Conservation (phyloP, 2,329 filamentous ascomycete genomes). For the Phoma sp. region DNA sequence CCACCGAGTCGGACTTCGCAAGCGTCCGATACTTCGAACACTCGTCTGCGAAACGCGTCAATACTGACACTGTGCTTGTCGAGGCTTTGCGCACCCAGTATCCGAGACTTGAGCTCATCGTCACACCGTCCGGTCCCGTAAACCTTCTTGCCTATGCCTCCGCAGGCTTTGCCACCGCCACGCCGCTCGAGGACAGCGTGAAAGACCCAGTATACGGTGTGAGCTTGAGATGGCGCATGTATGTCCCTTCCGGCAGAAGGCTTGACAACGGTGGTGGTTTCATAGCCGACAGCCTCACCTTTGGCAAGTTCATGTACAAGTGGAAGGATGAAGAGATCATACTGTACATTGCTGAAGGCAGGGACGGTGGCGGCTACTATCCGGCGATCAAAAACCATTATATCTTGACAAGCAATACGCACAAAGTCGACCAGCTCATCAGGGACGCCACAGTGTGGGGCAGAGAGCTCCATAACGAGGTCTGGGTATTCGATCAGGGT, state of each 20-base stretch:
- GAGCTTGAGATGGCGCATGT: constrained; percentile 46
- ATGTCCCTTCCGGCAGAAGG: constrained; percentile 48
- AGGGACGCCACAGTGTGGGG: constrained; percentile 62
- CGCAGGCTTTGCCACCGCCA: constrained; percentile 50
- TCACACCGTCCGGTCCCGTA: constrained; percentile 42
- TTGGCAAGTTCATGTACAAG: constrained; percentile 55
- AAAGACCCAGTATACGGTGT: constrained; percentile 45
- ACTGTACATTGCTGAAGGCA: constrained; percentile 50
- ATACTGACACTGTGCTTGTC: constrained; percentile 52
- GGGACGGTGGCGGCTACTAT: constrained; percentile 46
- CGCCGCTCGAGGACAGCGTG: constrained; percentile 50
- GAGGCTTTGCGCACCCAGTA: constrained; percentile 55
- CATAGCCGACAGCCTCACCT: constrained; percentile 48
- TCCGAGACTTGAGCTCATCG: constrained; percentile 52
- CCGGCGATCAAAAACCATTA: constrained; percentile 50
- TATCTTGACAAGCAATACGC: constrained; percentile 47
- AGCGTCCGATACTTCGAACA: constrained; percentile 52
- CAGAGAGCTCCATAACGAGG: constrained; percentile 64
- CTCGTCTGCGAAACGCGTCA: constrained; percentile 50
- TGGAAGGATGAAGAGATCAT: constrained; percentile 54
- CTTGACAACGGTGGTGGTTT: constrained; percentile 45
- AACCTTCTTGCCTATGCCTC: constrained; percentile 52
- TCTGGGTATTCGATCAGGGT: constrained; percentile 70
- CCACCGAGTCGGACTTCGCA: constrained; percentile 43
- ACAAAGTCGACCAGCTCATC: constrained; percentile 58